Base-by-base conservation (phyloP, 805 yeast genomes). In the Tetrapisispora nanseiensis region DNA sequence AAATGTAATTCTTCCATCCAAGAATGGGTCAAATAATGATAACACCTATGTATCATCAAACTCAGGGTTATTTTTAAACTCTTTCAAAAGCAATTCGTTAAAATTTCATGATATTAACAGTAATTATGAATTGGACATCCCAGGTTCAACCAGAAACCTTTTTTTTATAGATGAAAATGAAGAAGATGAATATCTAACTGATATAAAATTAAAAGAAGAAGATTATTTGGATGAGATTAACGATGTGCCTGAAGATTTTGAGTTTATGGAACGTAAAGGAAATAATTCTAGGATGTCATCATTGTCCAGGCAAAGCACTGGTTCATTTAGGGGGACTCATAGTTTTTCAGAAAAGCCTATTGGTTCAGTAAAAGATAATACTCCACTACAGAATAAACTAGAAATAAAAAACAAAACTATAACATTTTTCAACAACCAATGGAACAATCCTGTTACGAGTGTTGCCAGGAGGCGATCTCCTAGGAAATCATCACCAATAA, bases 181-280 rank as follows among this genome's bases (percentile, higher is more conserved):
- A 37, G 67, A 62, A 44, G 66, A 61, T 39, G 49, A 46, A 19
- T 54, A 55, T 33, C 54, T 45, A 49, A 60, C 54, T 29, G 51
- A 47, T 18, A 51, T 57, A 2, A 29, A 30, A 3, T 3, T 29
- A 9, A 21, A 20, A 9, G 67, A 68, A 42, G 72, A 70, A n/a
- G 65, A 66, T 18, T 57, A 70, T 13, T 42, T 75, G 18, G 78
- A 74, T 47, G 80, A 75, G 52, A 72, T 71, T 37, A 75, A 75
- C 46, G 62, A 55, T 3, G 62, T 74, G 4, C 75, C 78, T 2
- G 75, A 68, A 44, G 72, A 70, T 40, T 67, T 48, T 35, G 63
- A 62, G 15, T 63, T 61, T 41, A 47, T 57, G 3, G 62, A 56
- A 28, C 51, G 56, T n/a, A 53, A 56, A 8, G 47, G 43, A 4